Conservation (phyloP, 2,329 filamentous ascomycete species). For the Alternaria gansuensis region DNA sequence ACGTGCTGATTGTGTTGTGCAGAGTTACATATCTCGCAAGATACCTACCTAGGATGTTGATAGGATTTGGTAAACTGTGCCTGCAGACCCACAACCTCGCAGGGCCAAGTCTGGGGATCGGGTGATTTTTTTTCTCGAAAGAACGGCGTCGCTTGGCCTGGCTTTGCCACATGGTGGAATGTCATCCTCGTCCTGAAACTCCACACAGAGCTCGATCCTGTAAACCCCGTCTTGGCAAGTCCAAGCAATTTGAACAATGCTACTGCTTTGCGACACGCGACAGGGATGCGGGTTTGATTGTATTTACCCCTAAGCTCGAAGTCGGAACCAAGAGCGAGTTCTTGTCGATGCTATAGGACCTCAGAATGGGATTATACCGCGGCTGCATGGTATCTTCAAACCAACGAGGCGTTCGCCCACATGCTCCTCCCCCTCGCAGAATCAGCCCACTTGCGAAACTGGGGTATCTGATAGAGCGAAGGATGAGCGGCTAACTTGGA, state of each 20-base stretch:
- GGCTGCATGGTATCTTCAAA: background rate
- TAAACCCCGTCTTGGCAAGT: conserved; percentile 17
- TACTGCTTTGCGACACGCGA: conserved; percentile 16
- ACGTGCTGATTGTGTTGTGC: background rate
- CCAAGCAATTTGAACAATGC: conserved; percentile 1
- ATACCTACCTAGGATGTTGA: background rate
- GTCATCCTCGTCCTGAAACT: conserved; percentile 13
- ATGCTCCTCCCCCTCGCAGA: background rate
- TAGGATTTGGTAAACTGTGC: background rate
- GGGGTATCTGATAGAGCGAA: background rate
- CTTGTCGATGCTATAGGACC: conserved; percentile 7
- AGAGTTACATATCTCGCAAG: background rate
- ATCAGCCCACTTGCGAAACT: conserved; percentile 9
- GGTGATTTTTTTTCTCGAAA: conserved; percentile 1
- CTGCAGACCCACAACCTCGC: background rate
- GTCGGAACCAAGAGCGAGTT: conserved; percentile 4
- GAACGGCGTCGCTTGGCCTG: background rate
- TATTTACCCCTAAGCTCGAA: background rate
- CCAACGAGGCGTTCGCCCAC: conserved; percentile 19
- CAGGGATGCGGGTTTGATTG: conserved; percentile 21
- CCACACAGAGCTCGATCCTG: background rate
- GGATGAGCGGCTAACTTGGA: conserved; percentile 14
- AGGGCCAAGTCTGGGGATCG: conserved; percentile 5
- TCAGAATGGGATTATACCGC: background rate
- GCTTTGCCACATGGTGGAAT: conserved; percentile 3